Evolutionary conservation across 2,329 filamentous ascomycete species (phyloP).

Genomic region (Phaeosphaeriaceae sp.): DNA sequence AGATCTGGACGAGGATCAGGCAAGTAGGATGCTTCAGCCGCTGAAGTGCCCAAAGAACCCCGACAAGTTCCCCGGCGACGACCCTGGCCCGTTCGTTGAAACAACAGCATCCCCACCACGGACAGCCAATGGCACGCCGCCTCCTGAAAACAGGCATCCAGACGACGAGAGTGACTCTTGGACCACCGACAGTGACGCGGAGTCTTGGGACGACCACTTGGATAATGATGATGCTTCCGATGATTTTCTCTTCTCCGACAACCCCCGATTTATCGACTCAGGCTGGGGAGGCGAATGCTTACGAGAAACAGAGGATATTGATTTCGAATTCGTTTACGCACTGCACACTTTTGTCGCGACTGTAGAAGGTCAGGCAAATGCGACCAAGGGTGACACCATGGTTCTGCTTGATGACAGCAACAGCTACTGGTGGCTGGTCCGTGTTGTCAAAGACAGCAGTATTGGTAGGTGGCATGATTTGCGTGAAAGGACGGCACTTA

Average conservation of each 20-base stretch:
- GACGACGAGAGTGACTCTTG: conserved; percentile 35
- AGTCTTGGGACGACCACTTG: conserved; percentile 43
- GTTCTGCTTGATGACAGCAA: conserved; percentile 97
- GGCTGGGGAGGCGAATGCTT: conserved; percentile 83
- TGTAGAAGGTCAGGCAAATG: conserved; percentile 97
- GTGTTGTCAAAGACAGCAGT: conserved; percentile 96
- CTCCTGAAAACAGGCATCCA: conserved; percentile 2
- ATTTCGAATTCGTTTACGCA: conserved; percentile 99
- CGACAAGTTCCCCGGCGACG: conserved; percentile 16
- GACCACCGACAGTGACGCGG: conserved; percentile 48
- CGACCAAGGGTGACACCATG: conserved; percentile 98
- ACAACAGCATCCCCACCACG: conserved; percentile 1
- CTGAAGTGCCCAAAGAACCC: conserved; percentile 44
- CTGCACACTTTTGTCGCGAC: conserved; percentile 97
- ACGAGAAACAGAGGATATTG: conserved; percentile 96
- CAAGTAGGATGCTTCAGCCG: conserved; percentile 51
- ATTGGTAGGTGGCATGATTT: conserved; percentile 65
- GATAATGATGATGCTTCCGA: conserved; percentile 66
- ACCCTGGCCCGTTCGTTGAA: conserved; percentile 24
- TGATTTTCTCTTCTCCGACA: conserved; percentile 63
- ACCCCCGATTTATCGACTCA: conserved; percentile 71
- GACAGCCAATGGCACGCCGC: conserved; percentile 17
- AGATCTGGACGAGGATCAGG: conserved; percentile 43
- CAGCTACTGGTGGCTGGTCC: conserved; percentile 99
- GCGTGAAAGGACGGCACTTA: conserved; percentile 1